Base-by-base conservation (phyloP, 2,329 filamentous ascomycete species). In the Penicillium fuscoglaucum region DNA sequence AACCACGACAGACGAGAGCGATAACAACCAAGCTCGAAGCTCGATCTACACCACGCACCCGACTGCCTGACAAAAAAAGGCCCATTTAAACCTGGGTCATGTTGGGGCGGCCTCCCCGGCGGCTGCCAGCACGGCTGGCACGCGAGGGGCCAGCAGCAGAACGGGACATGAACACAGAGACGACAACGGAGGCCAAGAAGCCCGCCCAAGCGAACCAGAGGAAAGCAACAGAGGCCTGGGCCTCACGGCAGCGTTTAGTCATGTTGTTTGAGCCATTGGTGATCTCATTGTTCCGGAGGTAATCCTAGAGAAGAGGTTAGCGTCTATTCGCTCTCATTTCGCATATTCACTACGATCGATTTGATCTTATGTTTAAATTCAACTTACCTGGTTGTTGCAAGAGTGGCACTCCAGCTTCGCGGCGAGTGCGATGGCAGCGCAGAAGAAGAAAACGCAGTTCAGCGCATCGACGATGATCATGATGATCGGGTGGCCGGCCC, bases 221-320 rank as follows among this genome's bases (percentile, higher is more conserved):
- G 72, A 83, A 83, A 0, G 80, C 81, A 24, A 71, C 74, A 2
- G 78, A 68, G 6, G 81, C 80, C 66, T 83, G 79, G 10, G 79
- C 79, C 68, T 83, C 80, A 41, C 77, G 79, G 66, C 81, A 83
- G 52, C 79, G 74, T 60, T 78, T 78, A 13, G 61, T 48, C 7
- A 54, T 65, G 46, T 74, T 61, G 55, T 61, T 2, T 0, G 79
- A 70, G 50, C 78, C 77, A 59, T 78, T 76, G 59, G 79, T 80
- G 60, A 82, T 76, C 8, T 75, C 70, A 55, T 82, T 83, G 61
- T 48, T 56, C n/a, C 49, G 40, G 15, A 74, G 72, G 65, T 80
- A 81, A 0, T 49, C 29, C 79, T 80, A 49, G 35, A 10, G 9
- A 8, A 52, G 21, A 24, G 8, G 41, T 64, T 33, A 64, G 31